Evolutionary conservation across 177 flowering plant genomes (phyloP), one percentile per base, ranked within the genome.

Genomic region (Telopea speciosissima): DNA sequence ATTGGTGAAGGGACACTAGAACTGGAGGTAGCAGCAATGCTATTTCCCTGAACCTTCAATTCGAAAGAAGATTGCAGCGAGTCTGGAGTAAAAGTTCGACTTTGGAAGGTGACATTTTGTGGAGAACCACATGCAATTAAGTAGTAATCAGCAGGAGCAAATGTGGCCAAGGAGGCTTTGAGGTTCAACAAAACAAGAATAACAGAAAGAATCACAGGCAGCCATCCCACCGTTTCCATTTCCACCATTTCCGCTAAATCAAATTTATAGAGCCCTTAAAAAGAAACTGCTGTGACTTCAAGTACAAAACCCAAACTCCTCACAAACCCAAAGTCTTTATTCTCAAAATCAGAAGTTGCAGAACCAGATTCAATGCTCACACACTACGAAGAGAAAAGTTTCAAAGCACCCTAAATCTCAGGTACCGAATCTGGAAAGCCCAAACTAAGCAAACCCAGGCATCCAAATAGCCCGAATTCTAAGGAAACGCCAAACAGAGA

Each of bases 81-180:
- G 63, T 75, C 77, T 22, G 77, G 77, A 65, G 70, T 54, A 59
- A 70, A 75, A 42, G 66, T 12, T 22, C 70, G 59, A 66, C 70
- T 70, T 62, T 75, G 77, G 59, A 66, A 6, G 16, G 77, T 59
- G 24, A 75, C 67, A 66, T 75, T 70, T 66, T 66, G 70, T 19
- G 73, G 45, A 45, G 73, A 70, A 13, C 77, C 77, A 70, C 77
- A 75, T 8, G 74, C 66, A 75, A 75, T 70, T 33, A 75, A 70
- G 77, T 70, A 75, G 67, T 75, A 70, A 75, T 70, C 74, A 66
- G 24, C 68, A 44, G 77, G 74, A 45, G 1, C 24, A 25, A 66
- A 75, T 45, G 23, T 68, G 45, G 74, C 67, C 52, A 61, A 31
- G 36, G 70, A 70, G 62, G 31, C 65, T 62, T 62, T 23, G 61